These are phyloP conservation scores for Solanum lycopersicoides DNA, from an alignment of 257 asterid genomes.

Conservation along the genomic window DNA sequence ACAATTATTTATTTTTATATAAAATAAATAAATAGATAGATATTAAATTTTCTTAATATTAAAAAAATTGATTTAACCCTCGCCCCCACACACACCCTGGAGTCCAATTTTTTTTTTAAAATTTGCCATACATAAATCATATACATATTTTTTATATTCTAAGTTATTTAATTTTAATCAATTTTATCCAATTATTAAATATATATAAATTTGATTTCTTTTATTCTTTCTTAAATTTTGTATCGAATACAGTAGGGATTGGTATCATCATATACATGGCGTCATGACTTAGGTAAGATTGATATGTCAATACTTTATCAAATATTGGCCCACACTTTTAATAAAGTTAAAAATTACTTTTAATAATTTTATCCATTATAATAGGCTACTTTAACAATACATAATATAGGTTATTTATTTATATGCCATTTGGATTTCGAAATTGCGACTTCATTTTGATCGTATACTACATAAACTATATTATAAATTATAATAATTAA, in stretches of 20 bases:
- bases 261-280: not conserved
- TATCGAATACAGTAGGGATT: not conserved
- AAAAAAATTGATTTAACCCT: no score
- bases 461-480: no score
- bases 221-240: no score
- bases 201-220: no score
- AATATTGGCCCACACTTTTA: not conserved
- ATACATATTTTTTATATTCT: no score
- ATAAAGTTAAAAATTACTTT: not conserved
- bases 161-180: no score
- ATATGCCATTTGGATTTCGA: not conserved
- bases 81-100: fast-evolving
- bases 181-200: not conserved
- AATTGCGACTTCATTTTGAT: not conserved
- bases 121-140: no score
- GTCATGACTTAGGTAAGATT: not conserved
- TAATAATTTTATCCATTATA: not conserved
- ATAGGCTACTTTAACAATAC: not conserved
- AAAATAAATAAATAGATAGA: no score
- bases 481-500: not conserved
- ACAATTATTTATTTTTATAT: no score
- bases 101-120: no score
- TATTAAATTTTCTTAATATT: no score
- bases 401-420: not conserved
- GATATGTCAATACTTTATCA: not conserved